Percentiles rank a stretch among this genome's conserved stretches.
phyloP scores from a whole-genome alignment of 805 yeast species.

The Ogataea dorogensis region DNA sequence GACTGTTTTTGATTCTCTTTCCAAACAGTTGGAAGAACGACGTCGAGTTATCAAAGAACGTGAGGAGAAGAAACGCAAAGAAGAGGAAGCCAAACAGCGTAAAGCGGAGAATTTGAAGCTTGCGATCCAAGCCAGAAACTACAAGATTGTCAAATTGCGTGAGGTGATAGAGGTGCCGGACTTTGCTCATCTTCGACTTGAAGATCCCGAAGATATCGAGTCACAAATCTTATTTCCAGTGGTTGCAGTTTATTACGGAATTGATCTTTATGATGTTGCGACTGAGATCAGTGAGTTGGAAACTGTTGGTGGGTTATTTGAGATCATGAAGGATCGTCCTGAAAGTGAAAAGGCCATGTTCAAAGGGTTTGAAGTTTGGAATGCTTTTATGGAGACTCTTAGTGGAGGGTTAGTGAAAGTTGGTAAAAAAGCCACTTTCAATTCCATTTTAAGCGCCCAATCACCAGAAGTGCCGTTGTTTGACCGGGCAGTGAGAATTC shows the following conservation, averaged over 20 bases:
- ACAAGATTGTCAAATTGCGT: slow-evolving; percentile 47
- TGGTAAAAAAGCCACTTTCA: slow-evolving; percentile 71
- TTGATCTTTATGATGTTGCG: slow-evolving; percentile 79
- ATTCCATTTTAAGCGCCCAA: slow-evolving; percentile 59
- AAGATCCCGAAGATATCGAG: slow-evolving; percentile 64
- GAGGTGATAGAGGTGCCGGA: slow-evolving; percentile 57
- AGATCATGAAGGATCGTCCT: slow-evolving; percentile 62
- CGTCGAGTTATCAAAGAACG: slow-evolving; percentile 24
- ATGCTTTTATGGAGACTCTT: slow-evolving; percentile 77
- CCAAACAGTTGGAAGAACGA: slow-evolving; percentile 39
- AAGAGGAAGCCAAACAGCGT: slow-evolving; percentile 40
- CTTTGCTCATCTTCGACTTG: slow-evolving; percentile 53
- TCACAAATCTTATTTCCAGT: slow-evolving; percentile 84
- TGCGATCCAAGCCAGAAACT: slow-evolving; percentile 63
- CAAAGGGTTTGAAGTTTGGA: slow-evolving; percentile 49
- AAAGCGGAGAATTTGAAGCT: slow-evolving; percentile 45
- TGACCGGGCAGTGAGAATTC: slow-evolving; percentile 68
- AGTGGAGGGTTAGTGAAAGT: slow-evolving; percentile 83
- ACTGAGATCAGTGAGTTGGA: slow-evolving; percentile 72
- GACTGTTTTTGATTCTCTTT: slow-evolving; percentile 48
- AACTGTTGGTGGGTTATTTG: slow-evolving; percentile 62
- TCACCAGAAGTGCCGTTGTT: slow-evolving; percentile 72
- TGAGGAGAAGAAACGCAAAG: slow-evolving; percentile 34
- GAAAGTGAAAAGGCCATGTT: slow-evolving; percentile 24
- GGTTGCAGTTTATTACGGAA: slow-evolving; percentile 75